Conservation (phyloP, 352 stramenopile genomes). For the Globisporangium recalcitrans region DNA sequence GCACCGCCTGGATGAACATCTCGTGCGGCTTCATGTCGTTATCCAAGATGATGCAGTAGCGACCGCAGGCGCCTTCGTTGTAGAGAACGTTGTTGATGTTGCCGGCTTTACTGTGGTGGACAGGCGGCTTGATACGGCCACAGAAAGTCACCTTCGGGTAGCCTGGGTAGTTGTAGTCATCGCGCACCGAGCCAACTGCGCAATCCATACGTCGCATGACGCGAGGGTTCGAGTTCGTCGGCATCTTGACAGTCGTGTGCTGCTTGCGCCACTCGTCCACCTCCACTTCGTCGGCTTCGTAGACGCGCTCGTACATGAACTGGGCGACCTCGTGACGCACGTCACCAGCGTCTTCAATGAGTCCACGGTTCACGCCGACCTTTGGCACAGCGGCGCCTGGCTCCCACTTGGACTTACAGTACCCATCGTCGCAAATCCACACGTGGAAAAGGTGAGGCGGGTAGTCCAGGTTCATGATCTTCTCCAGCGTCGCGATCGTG, state of each 20-base stretch:
- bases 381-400: slow-evolving; percentile 39
- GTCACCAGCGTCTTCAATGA: slow-evolving; percentile 71
- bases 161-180: slow-evolving; percentile 65
- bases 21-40: slow-evolving; percentile 82
- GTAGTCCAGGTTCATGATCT: slow-evolving; percentile 75
- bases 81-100: slow-evolving; percentile 85
- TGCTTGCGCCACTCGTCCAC: slow-evolving; percentile 71
- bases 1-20: slow-evolving; percentile 67
- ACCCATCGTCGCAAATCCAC: slow-evolving; percentile 75
- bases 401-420: slow-evolving; percentile 68
- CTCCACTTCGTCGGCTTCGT: slow-evolving; percentile 60
- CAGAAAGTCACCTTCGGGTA: slow-evolving; percentile 60
- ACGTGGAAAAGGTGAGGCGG: slow-evolving; percentile 63
- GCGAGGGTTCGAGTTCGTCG: slow-evolving; percentile 38
- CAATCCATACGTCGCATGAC: slow-evolving; percentile 48
- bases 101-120: slow-evolving; percentile 72
- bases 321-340: slow-evolving; percentile 66
- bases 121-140: slow-evolving; percentile 58
- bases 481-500: slow-evolving; percentile 67
- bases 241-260: slow-evolving; percentile 67
- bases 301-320: slow-evolving; percentile 74
- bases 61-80: slow-evolving; percentile 65
- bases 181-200: slow-evolving; percentile 56
- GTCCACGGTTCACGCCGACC: slow-evolving; percentile 53
- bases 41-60: slow-evolving; percentile 74